Evolutionary conservation across 2,329 filamentous ascomycete species (phyloP), one percentile per base, ranked within the genome.

Genomic region (Ilyonectria robusta): DNA sequence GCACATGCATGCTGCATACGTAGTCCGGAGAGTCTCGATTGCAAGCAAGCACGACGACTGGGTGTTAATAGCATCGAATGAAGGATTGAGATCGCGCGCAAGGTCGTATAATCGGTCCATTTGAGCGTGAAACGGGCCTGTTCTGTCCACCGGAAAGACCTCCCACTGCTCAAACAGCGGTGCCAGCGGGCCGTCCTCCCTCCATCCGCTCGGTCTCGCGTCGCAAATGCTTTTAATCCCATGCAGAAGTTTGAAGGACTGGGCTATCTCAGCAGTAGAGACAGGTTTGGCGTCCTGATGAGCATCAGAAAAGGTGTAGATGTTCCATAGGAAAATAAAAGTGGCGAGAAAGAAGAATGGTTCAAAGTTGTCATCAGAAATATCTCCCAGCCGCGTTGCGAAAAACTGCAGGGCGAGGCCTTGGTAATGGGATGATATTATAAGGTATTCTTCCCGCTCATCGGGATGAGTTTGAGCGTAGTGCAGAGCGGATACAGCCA

Each of bases 341-440:
- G 67, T 71, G 8, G 67, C 69, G 4, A 71, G 67, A 17, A 71
- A 67, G 19, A 71, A 71, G 23, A 60, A 62, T 5, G 69, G 64
- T 29, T 71, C 69, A 47, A 71, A 71, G 11, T 67, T 69, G 3
- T 61, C 58, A 10, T 63, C 55, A 26, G 15, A 58, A 17, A 71
- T 69, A 15, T 67, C 44, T 17, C 57, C 59, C 3, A 71, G 67
- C 8, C 46, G 47, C 0, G 50, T 61, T 4, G 67, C 51, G 21
- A 71, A 71, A 3, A n/a, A 33, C 3, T 67, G 63, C 15, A 71
- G 42, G 4, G 69, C 69, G 0, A 71, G 61, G 10, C 59, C 65
- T 11, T 71, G 69, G 19, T 67, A 69, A 19, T 71, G 67, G 2
- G 61, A 63, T 8, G 69, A 71, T 33, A 69, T 42, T 3, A 71